Conservation (phyloP, 2,329 filamentous ascomycete genomes). For the Sarocladium kiliense region DNA sequence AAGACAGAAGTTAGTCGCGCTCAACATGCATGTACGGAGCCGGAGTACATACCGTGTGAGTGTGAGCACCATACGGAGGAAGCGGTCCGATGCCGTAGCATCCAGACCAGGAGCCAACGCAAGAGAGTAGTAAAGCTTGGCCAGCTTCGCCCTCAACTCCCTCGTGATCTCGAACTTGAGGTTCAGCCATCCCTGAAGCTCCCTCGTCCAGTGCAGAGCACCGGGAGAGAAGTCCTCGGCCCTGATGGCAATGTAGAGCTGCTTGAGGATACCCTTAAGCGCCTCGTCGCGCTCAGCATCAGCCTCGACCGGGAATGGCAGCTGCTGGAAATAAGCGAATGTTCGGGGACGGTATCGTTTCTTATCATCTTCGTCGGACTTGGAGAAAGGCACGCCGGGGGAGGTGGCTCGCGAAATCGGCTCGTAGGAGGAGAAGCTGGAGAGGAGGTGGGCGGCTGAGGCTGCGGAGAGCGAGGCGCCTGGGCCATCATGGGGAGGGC, state of each 20-base stretch:
- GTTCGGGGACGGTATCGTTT: constrained; percentile 78
- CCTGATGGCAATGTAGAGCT: constrained; percentile 86
- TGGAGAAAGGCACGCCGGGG: constrained; percentile 59
- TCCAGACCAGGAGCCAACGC: constrained; percentile 87
- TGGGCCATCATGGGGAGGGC: constrained; percentile 25
- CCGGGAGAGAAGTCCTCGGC: constrained; percentile 92
- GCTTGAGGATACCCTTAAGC: constrained; percentile 81
- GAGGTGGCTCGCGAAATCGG: constrained; percentile 83
- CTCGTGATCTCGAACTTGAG: constrained; percentile 96
- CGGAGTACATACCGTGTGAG: constrained; percentile 72
- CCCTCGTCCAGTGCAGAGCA: constrained; percentile 93
- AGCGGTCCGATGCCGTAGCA: constrained; percentile 74
- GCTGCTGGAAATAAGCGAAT: constrained; percentile 84
- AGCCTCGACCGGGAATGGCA: constrained; percentile 85
- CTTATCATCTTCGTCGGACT: constrained; percentile 44
- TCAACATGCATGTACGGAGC: background rate
- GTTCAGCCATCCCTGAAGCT: constrained; percentile 90
- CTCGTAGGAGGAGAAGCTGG: constrained; percentile 46
- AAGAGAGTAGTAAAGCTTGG: constrained; percentile 91
- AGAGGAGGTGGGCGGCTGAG: constrained; percentile 25
- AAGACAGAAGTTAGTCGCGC: constrained; percentile 9
- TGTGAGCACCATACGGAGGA: constrained; percentile 93
- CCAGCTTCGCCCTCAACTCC: constrained; percentile 74
- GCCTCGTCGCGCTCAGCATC: constrained; percentile 72
- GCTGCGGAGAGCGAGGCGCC: constrained; percentile 24